phyloP scores from a whole-genome alignment of 768 basidiomycete species.

The Mycena venus region DNA sequence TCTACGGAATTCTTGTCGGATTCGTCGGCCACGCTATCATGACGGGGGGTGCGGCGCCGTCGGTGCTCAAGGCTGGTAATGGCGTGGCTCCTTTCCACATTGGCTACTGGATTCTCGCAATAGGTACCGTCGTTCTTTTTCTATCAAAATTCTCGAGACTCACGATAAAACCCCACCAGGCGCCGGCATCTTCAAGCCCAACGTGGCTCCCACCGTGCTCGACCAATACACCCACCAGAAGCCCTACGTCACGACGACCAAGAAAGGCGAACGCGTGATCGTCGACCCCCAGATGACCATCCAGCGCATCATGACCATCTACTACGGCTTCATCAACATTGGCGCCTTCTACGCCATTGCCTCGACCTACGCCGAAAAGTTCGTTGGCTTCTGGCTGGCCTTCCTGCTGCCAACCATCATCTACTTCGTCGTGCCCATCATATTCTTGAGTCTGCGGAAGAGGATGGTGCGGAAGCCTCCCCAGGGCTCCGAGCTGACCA shows the following conservation, averaged over 20 bases:
- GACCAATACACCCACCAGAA: background rate
- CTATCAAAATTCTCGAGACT: background rate
- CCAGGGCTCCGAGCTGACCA: background rate
- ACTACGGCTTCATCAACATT: background rate
- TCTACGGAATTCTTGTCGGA: background rate
- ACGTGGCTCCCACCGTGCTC: background rate
- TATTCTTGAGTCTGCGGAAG: background rate
- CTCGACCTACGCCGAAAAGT: background rate
- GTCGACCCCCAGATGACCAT: background rate
- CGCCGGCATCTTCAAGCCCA: background rate
- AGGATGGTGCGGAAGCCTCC: background rate
- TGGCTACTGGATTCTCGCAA: background rate
- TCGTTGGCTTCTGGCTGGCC: background rate
- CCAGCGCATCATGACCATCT: background rate
- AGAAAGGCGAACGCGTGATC: constrained; percentile 6
- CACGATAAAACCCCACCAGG: background rate
- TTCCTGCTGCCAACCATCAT: background rate
- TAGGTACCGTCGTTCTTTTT: background rate
- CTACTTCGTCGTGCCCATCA: background rate
- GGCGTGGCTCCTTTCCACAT: background rate
- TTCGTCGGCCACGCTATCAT: background rate
- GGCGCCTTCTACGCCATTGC: background rate
- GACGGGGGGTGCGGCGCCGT: background rate
- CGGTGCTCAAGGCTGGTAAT: background rate
- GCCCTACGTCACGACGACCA: background rate